Evolutionary conservation across 257 asterid species (phyloP), one percentile per base, ranked within the genome.

Genomic region (Eucommia ulmoides): DNA sequence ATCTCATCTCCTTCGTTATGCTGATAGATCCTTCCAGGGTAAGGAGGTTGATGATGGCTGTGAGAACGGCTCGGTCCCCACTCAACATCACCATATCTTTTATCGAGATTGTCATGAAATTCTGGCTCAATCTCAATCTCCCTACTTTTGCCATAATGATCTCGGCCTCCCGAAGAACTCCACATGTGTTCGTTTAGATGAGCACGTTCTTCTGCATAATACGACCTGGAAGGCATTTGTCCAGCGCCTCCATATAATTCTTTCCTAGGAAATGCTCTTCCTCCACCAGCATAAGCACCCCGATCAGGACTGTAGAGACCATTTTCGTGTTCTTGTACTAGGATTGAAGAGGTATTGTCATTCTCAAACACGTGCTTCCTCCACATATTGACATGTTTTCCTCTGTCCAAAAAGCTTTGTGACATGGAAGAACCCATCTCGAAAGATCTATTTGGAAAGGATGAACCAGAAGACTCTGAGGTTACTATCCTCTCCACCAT

Each of bases 211-310:
- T 82, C 93, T 11, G 62, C 33, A 33, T 58, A 41, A 69, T 63
- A 69, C 59, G 67, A 48, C 65, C 87, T 73, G 22, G 93, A 65
- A 54, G 79, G 55, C 63, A 68, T 59, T 61, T 70, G 75, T 38
- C 80, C 85, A 70, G 76, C 58, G 54, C 82, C 91, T 47, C 80
- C 89, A 58, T 73, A 61, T 48, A 77, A 59, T 49, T 79, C 95
- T 63, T 75, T 83, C 66, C 78, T 67, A 22, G 76, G 63, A 58
- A 61, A 71, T 64, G 69, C 60, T 69, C 93, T 74, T 54, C 76
- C 77, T 59, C 75, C 71, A 55, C 60, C 73, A 69, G 68, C 66
- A 29, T 84, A 60, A 65, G 82, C 94, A 54, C 77, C 68, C 52
- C 74, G 67, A 14, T 89, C 7, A 29, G 12, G 88, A 67, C 79